Conservation (phyloP, 2,329 filamentous ascomycete genomes). For the Coleophoma eucalyptorum region DNA sequence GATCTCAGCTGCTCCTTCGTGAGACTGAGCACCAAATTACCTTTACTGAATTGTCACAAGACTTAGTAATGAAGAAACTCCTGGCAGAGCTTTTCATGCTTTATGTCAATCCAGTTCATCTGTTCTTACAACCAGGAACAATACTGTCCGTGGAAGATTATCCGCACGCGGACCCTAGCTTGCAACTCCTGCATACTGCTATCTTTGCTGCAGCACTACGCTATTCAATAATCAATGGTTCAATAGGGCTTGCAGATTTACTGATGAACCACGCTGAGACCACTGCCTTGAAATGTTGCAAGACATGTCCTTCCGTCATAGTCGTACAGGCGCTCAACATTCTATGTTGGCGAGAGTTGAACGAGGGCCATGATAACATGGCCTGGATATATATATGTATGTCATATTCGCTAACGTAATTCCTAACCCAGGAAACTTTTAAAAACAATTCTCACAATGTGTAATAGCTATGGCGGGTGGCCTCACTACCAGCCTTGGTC, state of each 20-base stretch:
- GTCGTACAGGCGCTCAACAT: background rate
- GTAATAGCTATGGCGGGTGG: background rate
- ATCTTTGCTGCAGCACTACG: conserved; percentile 1
- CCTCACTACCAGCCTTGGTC: background rate
- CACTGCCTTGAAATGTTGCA: background rate
- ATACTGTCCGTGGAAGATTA: background rate
- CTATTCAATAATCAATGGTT: background rate
- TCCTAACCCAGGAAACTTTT: background rate
- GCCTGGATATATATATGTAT: conserved; percentile 1
- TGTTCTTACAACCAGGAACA: background rate
- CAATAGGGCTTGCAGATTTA: background rate
- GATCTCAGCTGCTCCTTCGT: background rate
- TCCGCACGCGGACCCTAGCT: background rate
- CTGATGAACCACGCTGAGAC: background rate
- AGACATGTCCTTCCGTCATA: background rate
- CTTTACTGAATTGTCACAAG: background rate
- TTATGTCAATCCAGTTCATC: conserved; percentile 3
- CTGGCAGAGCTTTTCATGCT: background rate
- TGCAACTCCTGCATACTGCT: background rate
- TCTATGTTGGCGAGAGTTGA: conserved; percentile 1
- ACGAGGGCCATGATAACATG: background rate
- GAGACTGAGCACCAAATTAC: background rate
- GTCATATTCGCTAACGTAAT: background rate
- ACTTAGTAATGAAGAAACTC: background rate
- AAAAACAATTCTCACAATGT: background rate